phyloP scores from a whole-genome alignment of 805 yeast species.

The Pichia exigua region DNA sequence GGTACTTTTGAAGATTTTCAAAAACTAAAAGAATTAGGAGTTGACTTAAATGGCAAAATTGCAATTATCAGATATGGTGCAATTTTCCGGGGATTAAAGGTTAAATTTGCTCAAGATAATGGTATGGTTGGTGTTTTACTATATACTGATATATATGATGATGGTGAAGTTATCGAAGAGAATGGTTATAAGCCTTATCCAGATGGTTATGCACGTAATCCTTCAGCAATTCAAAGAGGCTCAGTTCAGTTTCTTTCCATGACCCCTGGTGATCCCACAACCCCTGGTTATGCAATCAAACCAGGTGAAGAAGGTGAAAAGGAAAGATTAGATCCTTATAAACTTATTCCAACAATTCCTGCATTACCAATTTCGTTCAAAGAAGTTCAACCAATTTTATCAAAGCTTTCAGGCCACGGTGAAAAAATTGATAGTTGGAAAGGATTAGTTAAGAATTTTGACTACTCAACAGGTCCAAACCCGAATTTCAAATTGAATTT shows the following conservation, averaged over 20 bases:
- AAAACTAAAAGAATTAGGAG: slow-evolving; percentile 36
- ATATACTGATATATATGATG: slow-evolving; percentile 67
- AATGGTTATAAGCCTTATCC: slow-evolving; percentile 65
- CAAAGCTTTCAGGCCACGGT: slow-evolving; percentile 53
- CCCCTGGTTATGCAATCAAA: slow-evolving; percentile 59
- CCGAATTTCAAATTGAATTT: slow-evolving; percentile 40
- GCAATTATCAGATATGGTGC: slow-evolving; percentile 62
- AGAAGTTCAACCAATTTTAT: slow-evolving; percentile 57
- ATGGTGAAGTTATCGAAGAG: slow-evolving; percentile 40
- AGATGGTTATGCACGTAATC: slow-evolving; percentile 69
- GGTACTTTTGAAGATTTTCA: slow-evolving; percentile 59
- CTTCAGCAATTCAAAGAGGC: slow-evolving; percentile 70
- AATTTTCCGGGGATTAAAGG: slow-evolving; percentile 66
- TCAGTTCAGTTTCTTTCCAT: slow-evolving; percentile 55
- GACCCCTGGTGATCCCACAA: slow-evolving; percentile 72
- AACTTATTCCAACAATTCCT: slow-evolving; percentile 57
- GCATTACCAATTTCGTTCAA: slow-evolving; percentile 59
- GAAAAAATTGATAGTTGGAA: slow-evolving; percentile 26
- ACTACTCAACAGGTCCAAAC: slow-evolving; percentile 31
- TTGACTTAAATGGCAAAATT: slow-evolving; percentile 48
- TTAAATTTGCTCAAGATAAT: slow-evolving; percentile 63
- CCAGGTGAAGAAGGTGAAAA: slow-evolving; percentile 49
- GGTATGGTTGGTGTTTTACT: slow-evolving; percentile 63
- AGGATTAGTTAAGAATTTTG: slow-evolving; percentile 31
- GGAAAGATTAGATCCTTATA: slow-evolving; percentile 40